Conservation (phyloP, 208 protist genomes). For the Leishmania tropica region DNA sequence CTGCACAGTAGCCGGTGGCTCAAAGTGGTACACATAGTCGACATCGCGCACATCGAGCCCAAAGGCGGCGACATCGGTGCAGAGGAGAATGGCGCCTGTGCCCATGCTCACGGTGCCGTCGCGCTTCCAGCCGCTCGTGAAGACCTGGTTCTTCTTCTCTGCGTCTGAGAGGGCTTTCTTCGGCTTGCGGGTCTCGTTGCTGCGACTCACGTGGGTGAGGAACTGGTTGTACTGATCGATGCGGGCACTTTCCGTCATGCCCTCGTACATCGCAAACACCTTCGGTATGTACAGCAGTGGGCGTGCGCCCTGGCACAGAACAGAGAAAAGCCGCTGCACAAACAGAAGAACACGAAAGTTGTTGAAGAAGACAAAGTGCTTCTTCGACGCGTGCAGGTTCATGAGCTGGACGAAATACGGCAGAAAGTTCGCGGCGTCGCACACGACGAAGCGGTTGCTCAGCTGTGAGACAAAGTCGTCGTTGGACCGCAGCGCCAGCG, state of each 20-base stretch:
- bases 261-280: constrained; percentile 87
- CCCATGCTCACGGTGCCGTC: constrained; percentile 60
- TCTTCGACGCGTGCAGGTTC: constrained; percentile 87
- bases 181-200: constrained; percentile 7
- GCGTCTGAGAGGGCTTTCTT: constrained; percentile 52
- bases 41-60: constrained; percentile 92
- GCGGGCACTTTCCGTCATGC: constrained; percentile 69
- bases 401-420: constrained; percentile 82
- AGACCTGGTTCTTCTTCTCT: constrained; percentile 83
- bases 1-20: constrained; percentile 75
- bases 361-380: constrained; percentile 95
- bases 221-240: constrained; percentile 89
- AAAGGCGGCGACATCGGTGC: constrained; percentile 90
- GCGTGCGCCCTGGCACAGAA: constrained; percentile 42
- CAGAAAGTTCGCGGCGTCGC: constrained; percentile 70
- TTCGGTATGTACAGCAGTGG: constrained; percentile 71
- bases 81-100: constrained; percentile 84
- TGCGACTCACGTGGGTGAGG: constrained; percentile 52
- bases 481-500: constrained; percentile 42
- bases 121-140: constrained; percentile 81
- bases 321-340: constrained; percentile 66
- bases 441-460: constrained; percentile 77
- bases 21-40: constrained; percentile 93
- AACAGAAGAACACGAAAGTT: constrained; percentile 66
- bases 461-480: constrained; percentile 74